Base-by-base conservation (phyloP, 345 rosid genomes). In the Syzygium aromaticum region DNA sequence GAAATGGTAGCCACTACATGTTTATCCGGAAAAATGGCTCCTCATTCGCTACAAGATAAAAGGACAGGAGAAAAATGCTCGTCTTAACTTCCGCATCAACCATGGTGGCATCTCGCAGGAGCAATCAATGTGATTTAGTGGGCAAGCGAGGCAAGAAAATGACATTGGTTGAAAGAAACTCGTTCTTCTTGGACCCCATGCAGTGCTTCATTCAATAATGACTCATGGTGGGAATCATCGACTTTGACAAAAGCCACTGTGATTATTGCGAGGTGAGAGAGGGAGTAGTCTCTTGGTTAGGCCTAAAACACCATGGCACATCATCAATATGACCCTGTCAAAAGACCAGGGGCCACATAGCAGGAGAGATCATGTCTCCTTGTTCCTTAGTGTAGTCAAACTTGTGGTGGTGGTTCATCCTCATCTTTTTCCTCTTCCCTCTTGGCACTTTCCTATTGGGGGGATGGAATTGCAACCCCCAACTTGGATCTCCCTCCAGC, bases 321-420 rank as follows among this genome's bases (percentile, higher is more conserved):
- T 73, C 80, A 73, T 73, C 80, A 40, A 73, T 6, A 10, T 21
- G 80, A 49, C 80, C 49, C 80, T 67, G 17, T 67, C 80, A 19
- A 7, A 73, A 33, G 80, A 73, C 80, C 25, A 38, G 7, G 38
- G 14, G 27, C 49, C 49, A 73, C 49, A 43, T 22, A 73, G 80
- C 80, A 19, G 80, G 46, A 84, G 51, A 84, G 86, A 84, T 25
- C n/a, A 33, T 21, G 51, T 33, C 27, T 49, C 38, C 80, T 73
- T 19, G 80, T 22, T 19, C 80, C 49, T 9, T 22, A 38, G 80
- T 38, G 80, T 73, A 21, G 84, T 77, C 14, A 19, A 43, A 63
- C 56, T 73, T 88, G 89, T 88, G 89, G 89, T 80, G 56, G 89
- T 61, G 85, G 51, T 85, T 59, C 54, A 80, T 80, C 78, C 85